Conservation (phyloP, 345 rosid genomes). For the Noccaea bulbosa region DNA sequence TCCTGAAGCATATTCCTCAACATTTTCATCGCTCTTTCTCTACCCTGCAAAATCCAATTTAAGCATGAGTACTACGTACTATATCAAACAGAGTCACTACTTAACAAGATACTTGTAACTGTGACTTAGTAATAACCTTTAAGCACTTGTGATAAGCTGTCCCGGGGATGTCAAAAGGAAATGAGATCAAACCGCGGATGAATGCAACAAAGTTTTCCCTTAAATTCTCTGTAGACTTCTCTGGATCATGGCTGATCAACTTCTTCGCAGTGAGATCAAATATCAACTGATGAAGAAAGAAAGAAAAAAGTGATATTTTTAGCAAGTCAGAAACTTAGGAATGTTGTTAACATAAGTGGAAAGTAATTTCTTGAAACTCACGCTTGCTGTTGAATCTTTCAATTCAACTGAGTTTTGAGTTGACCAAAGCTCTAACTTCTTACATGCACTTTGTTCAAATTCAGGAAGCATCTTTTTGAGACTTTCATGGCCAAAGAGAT, state of each 20-base stretch:
- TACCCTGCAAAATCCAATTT: conserved; percentile 62
- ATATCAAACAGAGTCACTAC: not conserved
- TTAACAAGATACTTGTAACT: not conserved
- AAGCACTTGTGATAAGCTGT: conserved; percentile 48
- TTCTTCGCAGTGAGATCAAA: conserved; percentile 37
- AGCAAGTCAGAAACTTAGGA: not conserved
- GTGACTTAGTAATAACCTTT: conserved; percentile 29
- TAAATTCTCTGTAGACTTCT: conserved; percentile 35
- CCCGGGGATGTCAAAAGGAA: conserved; percentile 48
- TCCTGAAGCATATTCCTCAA: conserved; percentile 72
- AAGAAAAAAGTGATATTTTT: not conserved
- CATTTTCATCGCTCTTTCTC: conserved; percentile 84
- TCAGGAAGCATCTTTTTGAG: conserved; percentile 82
- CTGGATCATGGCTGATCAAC: conserved; percentile 37
- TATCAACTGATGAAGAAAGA: conserved; percentile 37
- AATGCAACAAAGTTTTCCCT: conserved; percentile 40
- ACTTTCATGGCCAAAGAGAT: conserved; percentile 78
- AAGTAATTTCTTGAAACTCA: conserved; percentile 43
- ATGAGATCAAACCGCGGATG: conserved; percentile 43
- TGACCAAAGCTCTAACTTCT: conserved; percentile 66
- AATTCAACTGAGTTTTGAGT: conserved; percentile 57
- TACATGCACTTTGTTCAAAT: conserved; percentile 58
- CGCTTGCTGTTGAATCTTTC: conserved; percentile 82
- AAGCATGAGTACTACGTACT: conserved; percentile 22
- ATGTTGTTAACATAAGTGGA: not conserved